Percentiles rank a stretch among this genome's conserved stretches.
Conservation (phyloP, 768 basidiomycete genomes). For the Pholiota molesta region DNA sequence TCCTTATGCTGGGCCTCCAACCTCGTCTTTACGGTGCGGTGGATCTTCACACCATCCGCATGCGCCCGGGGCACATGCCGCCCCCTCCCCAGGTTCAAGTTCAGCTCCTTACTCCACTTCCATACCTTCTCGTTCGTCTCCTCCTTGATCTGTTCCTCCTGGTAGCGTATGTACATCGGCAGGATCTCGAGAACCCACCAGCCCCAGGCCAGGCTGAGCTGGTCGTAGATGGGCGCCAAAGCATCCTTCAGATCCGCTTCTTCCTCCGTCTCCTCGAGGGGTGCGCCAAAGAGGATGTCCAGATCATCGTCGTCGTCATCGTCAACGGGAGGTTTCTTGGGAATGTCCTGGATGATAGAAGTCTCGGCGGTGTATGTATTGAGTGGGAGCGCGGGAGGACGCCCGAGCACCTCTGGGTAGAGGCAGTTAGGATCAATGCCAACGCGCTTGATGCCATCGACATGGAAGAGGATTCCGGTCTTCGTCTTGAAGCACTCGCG, state of each 20-base stretch:
- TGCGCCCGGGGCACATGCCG: constrained; percentile 45
- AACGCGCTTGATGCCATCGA: constrained; percentile 40
- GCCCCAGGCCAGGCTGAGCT: constrained; percentile 37
- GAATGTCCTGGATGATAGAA: constrained; percentile 28
- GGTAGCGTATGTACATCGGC: constrained; percentile 38
- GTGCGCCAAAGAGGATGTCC: constrained; percentile 12
- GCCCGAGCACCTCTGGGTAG: constrained; percentile 35
- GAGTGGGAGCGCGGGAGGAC: constrained; percentile 42
- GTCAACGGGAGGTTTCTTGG: constrained; percentile 27
- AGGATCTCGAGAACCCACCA: constrained; percentile 50
- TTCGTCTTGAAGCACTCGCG: constrained; percentile 62
- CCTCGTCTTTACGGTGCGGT: constrained; percentile 54
- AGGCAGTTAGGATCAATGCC: constrained; percentile 42
- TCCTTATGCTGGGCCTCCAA: constrained; percentile 48
- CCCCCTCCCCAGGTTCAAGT: constrained; percentile 39
- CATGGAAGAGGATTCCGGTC: constrained; percentile 61
- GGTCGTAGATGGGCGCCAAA: constrained; percentile 48
- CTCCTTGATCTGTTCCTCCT: constrained; percentile 28
- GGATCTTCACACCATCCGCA: constrained; percentile 42
- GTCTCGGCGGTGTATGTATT: constrained; percentile 28
- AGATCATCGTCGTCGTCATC: constrained; percentile 14
- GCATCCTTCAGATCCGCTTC: constrained; percentile 56
- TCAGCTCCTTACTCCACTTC: constrained; percentile 18
- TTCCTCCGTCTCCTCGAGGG: constrained; percentile 38
- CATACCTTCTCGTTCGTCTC: constrained; percentile 7